Conservation (phyloP, 2,329 filamentous ascomycete species). For the Salinomyces thailandicus region DNA sequence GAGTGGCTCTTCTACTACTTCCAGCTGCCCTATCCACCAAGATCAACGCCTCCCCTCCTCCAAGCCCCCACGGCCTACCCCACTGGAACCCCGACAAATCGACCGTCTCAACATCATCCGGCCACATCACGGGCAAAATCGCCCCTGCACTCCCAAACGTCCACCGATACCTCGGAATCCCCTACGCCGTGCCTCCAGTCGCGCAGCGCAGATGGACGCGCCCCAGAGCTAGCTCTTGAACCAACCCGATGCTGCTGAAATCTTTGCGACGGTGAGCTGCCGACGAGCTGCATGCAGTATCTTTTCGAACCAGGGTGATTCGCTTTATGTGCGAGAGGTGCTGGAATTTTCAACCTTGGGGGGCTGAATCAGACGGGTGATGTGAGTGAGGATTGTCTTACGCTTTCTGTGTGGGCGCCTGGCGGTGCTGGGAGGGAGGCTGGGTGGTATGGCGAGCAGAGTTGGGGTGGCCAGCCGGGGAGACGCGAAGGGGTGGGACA, state of each 20-base stretch:
- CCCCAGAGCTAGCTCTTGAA: constrained; percentile 12
- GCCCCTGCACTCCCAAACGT: constrained; percentile 6
- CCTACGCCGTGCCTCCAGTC: constrained; percentile 17
- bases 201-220: constrained; percentile 14
- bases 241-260: constrained; percentile 12
- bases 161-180: constrained; percentile 17
- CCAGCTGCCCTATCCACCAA: not conserved
- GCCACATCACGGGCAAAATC: constrained; percentile 9
- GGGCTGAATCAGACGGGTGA: constrained; percentile 20
- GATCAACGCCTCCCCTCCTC: not conserved
- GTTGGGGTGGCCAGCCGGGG: constrained; percentile 2
- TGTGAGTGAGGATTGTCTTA: constrained; percentile 37
- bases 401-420: constrained; percentile 38
- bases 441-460: not conserved
- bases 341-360: constrained; percentile 22
- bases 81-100: not conserved
- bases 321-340: constrained; percentile 18
- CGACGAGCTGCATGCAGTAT: constrained; percentile 21
- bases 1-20: not conserved
- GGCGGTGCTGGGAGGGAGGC: constrained; percentile 2
- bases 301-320: constrained; percentile 10
- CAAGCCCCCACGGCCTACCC: not conserved
- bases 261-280: constrained; percentile 17
- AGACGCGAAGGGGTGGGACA: not conserved
- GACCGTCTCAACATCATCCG: constrained; percentile 6